A percentile compares a stretch with the other conserved stretches of the same genome.
phyloP scores from a whole-genome alignment of 225 moss, liverwort and hornwort species.

The Straminergon stramineum region DNA sequence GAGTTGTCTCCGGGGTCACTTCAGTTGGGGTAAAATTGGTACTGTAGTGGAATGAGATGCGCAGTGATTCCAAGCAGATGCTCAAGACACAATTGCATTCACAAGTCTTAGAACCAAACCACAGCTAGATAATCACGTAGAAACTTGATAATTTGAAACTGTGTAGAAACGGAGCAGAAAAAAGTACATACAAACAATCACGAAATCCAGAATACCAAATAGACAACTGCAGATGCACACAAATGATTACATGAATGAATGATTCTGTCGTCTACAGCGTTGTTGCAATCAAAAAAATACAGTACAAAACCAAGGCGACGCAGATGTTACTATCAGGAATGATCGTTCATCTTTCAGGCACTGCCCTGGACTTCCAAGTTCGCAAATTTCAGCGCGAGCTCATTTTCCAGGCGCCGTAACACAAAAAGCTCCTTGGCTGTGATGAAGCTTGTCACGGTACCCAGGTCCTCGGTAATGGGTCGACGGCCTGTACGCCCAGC shows the following conservation, averaged over 20 bases:
- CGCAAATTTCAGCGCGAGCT: constrained; percentile 47
- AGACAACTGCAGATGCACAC: background rate
- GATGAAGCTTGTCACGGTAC: constrained; percentile 83
- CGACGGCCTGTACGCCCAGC: constrained; percentile 85
- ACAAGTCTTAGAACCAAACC: background rate
- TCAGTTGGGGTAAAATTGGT: background rate
- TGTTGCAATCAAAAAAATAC: background rate
- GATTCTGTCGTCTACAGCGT: background rate
- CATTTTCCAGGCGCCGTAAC: constrained; percentile 71
- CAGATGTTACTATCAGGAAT: background rate
- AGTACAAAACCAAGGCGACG: background rate
- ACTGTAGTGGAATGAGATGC: background rate
- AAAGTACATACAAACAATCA: background rate
- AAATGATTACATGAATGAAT: background rate
- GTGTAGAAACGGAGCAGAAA: background rate
- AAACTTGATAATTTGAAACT: background rate
- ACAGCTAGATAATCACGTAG: background rate
- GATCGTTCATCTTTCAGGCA: background rate
- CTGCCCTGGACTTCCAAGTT: constrained; percentile 18
- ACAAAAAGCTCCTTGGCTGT: constrained; percentile 77
- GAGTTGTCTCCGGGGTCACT: background rate
- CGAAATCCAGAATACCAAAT: background rate
- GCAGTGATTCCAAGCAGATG: background rate
- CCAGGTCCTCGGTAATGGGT: constrained; percentile 76
- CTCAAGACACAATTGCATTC: background rate